These are phyloP conservation scores for Fusarium beomiforme DNA, from an alignment of 2,329 filamentous ascomycete genomes.

Conservation along the genomic window DNA sequence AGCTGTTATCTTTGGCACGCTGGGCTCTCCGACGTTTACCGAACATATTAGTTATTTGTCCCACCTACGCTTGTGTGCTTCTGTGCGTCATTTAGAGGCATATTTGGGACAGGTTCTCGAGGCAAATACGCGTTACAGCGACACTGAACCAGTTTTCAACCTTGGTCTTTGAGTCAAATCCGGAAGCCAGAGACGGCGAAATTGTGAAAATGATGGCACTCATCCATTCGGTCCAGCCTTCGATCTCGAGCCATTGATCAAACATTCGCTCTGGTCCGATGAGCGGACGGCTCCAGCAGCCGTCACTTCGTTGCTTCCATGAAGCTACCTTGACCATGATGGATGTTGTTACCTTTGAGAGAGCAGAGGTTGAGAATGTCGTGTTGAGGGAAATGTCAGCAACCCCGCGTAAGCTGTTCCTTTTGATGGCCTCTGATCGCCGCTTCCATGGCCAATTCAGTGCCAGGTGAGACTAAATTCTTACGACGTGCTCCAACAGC, in stretches of 20 bases:
- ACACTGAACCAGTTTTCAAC: neutral
- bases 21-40: too few relatives aligned
- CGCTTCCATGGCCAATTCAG: neutral
- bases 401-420: neutral
- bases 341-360: neutral
- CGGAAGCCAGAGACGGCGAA: neutral
- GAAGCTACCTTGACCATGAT: neutral
- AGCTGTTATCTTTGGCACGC: conserved; percentile 7
- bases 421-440: neutral
- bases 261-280: conserved; percentile 1
- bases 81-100: too few relatives aligned
- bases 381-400: neutral
- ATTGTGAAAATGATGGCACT: neutral
- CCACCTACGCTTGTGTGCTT: too few relatives aligned
- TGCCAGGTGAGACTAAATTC: neutral
- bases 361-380: too few relatives aligned
- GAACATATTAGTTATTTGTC: too few relatives aligned
- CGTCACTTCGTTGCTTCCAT: neutral
- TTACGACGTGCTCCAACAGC: neutral
- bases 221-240: neutral
- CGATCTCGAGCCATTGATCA: conserved; percentile 6
- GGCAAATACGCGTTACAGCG: neutral
- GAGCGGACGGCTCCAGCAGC: neutral
- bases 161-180: neutral
- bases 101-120: neutral